A percentile compares a stretch with the other conserved stretches of the same genome.
These are phyloP conservation scores for Stemphylium vesicarium DNA, from an alignment of 2,329 filamentous ascomycete species.

Conservation along the genomic window DNA sequence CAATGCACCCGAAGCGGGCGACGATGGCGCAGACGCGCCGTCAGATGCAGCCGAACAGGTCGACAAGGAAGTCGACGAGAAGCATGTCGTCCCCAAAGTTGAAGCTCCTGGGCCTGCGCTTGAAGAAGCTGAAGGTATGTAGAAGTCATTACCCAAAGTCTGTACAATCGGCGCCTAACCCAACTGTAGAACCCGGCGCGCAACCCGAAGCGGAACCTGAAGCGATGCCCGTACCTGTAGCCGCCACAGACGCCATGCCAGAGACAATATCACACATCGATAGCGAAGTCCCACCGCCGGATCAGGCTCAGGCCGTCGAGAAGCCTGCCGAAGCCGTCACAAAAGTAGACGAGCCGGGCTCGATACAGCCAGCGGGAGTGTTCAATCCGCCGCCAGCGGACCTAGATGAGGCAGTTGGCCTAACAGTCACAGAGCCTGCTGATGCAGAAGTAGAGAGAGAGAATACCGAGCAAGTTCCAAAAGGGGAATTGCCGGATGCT, in stretches of 20 bases:
- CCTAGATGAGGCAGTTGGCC: constrained; percentile 26
- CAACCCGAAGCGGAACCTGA: constrained; percentile 11
- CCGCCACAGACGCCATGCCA: constrained; percentile 24
- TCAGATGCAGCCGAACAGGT: constrained; percentile 2
- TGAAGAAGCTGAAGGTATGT: constrained; percentile 31
- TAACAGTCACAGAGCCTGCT: constrained; percentile 23
- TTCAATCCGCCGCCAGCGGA: constrained; percentile 25
- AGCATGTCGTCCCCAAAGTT: not conserved
- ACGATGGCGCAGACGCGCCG: not conserved
- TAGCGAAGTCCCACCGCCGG: constrained; percentile 23
- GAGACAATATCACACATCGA: constrained; percentile 34
- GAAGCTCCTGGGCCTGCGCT: constrained; percentile 23
- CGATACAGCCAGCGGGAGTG: constrained; percentile 19
- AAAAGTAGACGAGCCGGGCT: constrained; percentile 23
- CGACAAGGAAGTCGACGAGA: constrained; percentile 10
- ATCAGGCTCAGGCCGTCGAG: constrained; percentile 19
- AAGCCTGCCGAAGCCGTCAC: constrained; percentile 24
- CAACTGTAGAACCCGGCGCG: constrained; percentile 15
- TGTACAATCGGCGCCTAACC: constrained; percentile 1
- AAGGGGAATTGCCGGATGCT: constrained; percentile 25
- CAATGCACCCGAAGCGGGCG: constrained; percentile 5
- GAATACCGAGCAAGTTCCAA: constrained; percentile 2
- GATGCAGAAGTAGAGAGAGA: constrained; percentile 19
- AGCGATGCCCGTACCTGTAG: constrained; percentile 13
- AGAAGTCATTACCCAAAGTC: not conserved